Evolutionary conservation across 148 eudicot genomes (phyloP), one percentile per base, ranked within the genome.

Genomic region (Chenopodium formosanum): DNA sequence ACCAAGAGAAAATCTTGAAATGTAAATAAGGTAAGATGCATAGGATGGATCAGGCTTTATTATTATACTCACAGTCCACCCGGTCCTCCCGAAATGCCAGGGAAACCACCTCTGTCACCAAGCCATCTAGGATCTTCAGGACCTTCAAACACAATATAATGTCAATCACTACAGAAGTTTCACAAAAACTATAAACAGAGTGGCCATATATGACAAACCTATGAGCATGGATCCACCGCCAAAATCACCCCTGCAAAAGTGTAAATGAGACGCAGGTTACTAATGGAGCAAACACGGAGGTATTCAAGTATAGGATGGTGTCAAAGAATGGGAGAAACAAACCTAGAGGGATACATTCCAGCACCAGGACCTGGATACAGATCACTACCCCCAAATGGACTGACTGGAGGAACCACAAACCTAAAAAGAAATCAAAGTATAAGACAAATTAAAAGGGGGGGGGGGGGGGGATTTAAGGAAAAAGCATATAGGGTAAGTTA

Each of bases 291-390:
- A 27, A 46, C 44, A 48, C 17, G 4, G 75, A 53, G 25, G 7
- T 58, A 50, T 40, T 0, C 1, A 40, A 40, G 44, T 40, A 40
- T 48, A 79, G 22, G 34, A 66, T 14, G 32, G 79, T 67, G 73
- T 63, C 27, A 68, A 66, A 40, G 56, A 13, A 44, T 63, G 48
- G 77, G 44, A 70, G 50, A 65, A 60, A 76, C 60, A 46, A 72
- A 96, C 97, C 99, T 90, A 17, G 91, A 68, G 40, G 99, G 99
- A 78, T 85, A 96, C 77, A 91, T 83, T 83, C 99, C 99, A 78
- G 99, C 97, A 73, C 92, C 94, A 64, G 90, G 83, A 52, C 94
- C 92, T 46, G 99, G 99, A 81, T 79, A 86, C 75, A 92, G 94
- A 85, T 96, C 98, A 78, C 91, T 86, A 69, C 92, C 89, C 50